Conservation (phyloP, 2,329 filamentous ascomycete genomes). For the Diaporthe ampelina region DNA sequence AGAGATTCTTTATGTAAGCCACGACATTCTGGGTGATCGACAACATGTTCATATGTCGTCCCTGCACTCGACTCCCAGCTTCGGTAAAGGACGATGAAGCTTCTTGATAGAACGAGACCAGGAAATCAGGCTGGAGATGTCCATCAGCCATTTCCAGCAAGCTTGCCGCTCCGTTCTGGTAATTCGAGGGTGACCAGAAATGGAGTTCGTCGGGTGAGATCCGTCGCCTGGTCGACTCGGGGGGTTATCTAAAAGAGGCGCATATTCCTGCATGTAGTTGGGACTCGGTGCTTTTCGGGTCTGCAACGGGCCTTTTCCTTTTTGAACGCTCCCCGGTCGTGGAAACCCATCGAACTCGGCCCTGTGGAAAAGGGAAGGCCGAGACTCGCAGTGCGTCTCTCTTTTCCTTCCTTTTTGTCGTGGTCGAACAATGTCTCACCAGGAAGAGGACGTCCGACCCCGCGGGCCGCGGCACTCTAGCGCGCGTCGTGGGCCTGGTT, state of each 20-base stretch:
- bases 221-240: neutral
- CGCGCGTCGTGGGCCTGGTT: constrained; percentile 14
- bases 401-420: neutral
- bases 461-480: constrained; percentile 14
- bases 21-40: neutral
- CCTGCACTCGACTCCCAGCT: neutral
- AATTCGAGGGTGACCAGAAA: neutral
- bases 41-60: neutral
- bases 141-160: neutral
- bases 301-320: neutral
- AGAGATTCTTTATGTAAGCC: neutral
- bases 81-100: neutral
- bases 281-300: neutral
- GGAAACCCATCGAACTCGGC: neutral
- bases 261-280: neutral
- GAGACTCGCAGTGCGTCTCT: neutral
- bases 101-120: neutral
- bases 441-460: neutral
- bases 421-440: neutral
- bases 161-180: neutral
- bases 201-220: neutral
- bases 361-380: neutral
- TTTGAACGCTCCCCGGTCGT: neutral
- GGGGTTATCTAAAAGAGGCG: neutral
- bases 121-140: neutral